Base-by-base conservation (phyloP, 2,329 filamentous ascomycete genomes). In the Calonectria crousiana region DNA sequence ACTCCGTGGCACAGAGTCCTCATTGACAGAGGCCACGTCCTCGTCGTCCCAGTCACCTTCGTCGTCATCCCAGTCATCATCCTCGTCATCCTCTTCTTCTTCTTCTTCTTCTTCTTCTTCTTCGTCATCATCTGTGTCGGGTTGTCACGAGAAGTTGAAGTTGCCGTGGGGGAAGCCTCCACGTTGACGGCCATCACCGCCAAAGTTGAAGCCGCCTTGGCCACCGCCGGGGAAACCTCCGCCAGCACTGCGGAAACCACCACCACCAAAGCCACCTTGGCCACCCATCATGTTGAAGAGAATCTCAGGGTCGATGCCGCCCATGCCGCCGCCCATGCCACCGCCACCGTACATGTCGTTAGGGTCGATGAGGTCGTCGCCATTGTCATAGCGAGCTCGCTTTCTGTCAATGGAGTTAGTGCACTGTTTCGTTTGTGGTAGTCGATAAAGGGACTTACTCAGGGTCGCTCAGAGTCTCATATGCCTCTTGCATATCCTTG, bases 401-500 rank as follows among this genome's bases (percentile, higher is more conserved):
- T 98, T 98, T 85, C 94, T 95, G 75, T 62, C 56, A 51, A 52
- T 23, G 6, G 26, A 51, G 79, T 90, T 83, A 90, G 85, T 65
- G 67, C n/a, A 26, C 23, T 3, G 6, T n/a, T 53, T 28, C 26
- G 20, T 28, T 34, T 20, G n/a, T 11, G 38, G 13, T 28, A 11
- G 14, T 9, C 11, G 16, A 2, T 28, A 4, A n/a, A 66, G 32
- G 14, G 13, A n/a, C 93, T 86, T 94, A 95, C 93, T 98, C 93
- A 87, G 95, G 89, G 86, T 99, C 97, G 83, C 95, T 98, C 86
- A 99, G 88, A 65, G 94, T 97, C 87, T 99, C 97, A 84, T 99
- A 98, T 51, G 96, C 96, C 88, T 99, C 97, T 81, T 95, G 95
- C 84, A 98, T 94, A 84, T 99, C 97, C 91, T 99, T 98, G 91